Conservation (phyloP, 108 stramenopile genomes). For the Fistulifera solaris region DNA sequence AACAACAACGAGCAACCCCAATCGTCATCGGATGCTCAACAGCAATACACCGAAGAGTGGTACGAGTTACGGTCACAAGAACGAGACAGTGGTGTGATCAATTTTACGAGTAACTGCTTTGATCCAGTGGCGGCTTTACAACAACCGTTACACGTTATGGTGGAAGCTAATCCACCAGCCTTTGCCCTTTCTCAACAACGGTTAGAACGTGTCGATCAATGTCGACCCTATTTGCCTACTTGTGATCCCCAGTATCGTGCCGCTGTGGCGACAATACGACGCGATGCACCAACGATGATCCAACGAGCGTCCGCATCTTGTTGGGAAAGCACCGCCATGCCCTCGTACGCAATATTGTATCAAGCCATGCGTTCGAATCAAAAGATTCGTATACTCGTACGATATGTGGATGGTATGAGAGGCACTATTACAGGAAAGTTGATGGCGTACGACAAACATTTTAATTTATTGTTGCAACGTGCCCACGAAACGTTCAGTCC, state of each 20-base stretch:
- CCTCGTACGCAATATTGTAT: conserved; percentile 50
- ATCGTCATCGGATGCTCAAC: neutral
- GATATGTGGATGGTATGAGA: conserved; percentile 69
- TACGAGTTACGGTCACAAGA: conserved; percentile 33
- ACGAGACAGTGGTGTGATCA: conserved; percentile 36
- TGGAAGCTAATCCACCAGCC: conserved; percentile 9
- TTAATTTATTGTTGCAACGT: conserved; percentile 69
- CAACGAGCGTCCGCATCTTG: conserved; percentile 2
- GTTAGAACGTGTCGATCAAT: conserved; percentile 45
- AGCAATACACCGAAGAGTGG: conserved; percentile 35
- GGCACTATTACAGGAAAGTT: conserved; percentile 68
- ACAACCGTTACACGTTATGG: conserved; percentile 29
- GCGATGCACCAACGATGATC: too few species aligned
- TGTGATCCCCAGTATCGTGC: conserved; percentile 18
- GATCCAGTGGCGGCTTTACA: conserved; percentile 52
- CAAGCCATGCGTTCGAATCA: conserved; percentile 31
- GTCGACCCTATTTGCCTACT: conserved; percentile 25
- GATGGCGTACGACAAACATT: conserved; percentile 74
- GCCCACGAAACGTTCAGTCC: conserved; percentile 68
- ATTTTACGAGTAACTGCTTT: conserved; percentile 45
- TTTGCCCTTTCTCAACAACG: neutral
- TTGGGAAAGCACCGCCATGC: conserved; percentile 19
- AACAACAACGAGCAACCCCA: neutral
- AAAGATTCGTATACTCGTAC: conserved; percentile 48
- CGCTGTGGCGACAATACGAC: neutral